These are phyloP conservation scores for Chrysanthemum lavandulifolium DNA, from an alignment of 129 eudicot genomes.

Conservation along the genomic window DNA sequence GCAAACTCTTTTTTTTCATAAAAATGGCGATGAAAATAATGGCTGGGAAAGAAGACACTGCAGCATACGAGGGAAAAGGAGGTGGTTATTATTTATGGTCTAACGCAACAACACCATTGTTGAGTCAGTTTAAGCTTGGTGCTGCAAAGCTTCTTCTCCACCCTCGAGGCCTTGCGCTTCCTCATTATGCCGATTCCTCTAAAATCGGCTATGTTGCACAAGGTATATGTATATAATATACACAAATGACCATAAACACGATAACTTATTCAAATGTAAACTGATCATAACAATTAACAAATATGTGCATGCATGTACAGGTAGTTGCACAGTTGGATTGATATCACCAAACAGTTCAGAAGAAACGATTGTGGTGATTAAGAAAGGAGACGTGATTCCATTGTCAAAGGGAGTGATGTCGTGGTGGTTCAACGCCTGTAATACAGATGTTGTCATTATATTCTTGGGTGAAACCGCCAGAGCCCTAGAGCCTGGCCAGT, in stretches of 20 bases:
- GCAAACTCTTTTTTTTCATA: not conserved
- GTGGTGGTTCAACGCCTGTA: conserved; percentile 65
- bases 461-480: conserved; percentile 53
- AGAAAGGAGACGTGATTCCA: conserved; percentile 57
- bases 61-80: conserved; percentile 34
- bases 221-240: conserved; percentile 29
- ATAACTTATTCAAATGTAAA: too few relatives aligned
- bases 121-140: conserved; percentile 44
- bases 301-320: conserved; percentile 13
- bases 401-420: conserved; percentile 41
- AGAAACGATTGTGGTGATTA: conserved; percentile 37
- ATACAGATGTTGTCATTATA: conserved; percentile 30
- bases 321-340: conserved; percentile 50
- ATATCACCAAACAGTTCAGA: conserved; percentile 37
- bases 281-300: too few relatives aligned
- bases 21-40: conserved; percentile 38
- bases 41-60: conserved; percentile 29
- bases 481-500: conserved; percentile 40
- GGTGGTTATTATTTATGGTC: conserved; percentile 63
- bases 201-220: conserved; percentile 51
- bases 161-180: conserved; percentile 61
- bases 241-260: too few relatives aligned
- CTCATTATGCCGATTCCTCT: conserved; percentile 51
- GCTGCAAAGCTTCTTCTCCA: conserved; percentile 50
- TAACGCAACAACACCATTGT: conserved; percentile 29